Evolutionary conservation across 2,329 filamentous ascomycete genomes (phyloP).

Genomic region (Claviceps sp.): DNA sequence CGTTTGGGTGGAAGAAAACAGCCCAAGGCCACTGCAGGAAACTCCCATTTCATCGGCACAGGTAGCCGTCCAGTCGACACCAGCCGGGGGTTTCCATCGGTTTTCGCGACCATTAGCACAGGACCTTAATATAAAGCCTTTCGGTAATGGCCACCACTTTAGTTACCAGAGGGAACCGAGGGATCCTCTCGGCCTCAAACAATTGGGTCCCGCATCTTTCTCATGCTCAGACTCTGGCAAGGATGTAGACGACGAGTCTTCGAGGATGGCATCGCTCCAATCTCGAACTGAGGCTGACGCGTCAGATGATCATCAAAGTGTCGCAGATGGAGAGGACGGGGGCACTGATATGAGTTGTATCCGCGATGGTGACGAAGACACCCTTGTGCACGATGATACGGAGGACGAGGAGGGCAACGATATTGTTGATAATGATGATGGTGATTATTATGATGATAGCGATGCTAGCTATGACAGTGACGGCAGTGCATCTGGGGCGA

Average conservation of each 20-base stretch:
- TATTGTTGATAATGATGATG: background rate
- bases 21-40: constrained; percentile 34
- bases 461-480: background rate
- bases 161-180: constrained; percentile 23
- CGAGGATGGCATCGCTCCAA: background rate
- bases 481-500: background rate
- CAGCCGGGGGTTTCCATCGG: constrained; percentile 19
- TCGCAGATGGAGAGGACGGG: background rate
- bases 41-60: constrained; percentile 29
- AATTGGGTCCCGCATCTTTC: constrained; percentile 23
- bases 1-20: constrained; percentile 12
- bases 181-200: constrained; percentile 19
- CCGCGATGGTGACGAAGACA: background rate
- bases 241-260: constrained; percentile 10
- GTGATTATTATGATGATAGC: background rate
- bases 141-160: constrained; percentile 28
- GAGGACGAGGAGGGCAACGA: background rate
- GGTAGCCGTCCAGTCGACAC: constrained; percentile 19
- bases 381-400: background rate
- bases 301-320: constrained; percentile 1
- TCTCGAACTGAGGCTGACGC: background rate
- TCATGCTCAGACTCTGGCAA: constrained; percentile 15
- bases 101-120: constrained; percentile 17
- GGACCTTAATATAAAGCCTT: constrained; percentile 28
- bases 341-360: background rate